phyloP scores from a whole-genome alignment of 225 moss, liverwort and hornwort species.

The Takakia lepidozioides region DNA sequence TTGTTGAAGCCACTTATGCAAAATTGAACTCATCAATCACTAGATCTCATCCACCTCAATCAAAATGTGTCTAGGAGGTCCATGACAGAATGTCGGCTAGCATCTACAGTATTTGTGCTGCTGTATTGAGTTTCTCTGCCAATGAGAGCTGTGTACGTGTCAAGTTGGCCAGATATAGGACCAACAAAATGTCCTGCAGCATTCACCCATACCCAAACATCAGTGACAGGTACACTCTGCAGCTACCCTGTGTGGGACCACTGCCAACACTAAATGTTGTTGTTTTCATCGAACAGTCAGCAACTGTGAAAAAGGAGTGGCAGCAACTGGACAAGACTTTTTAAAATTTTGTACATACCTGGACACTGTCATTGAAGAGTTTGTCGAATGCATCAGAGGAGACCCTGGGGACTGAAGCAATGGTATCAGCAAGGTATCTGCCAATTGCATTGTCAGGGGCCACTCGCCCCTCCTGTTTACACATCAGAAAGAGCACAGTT shows the following conservation, averaged over 20 bases:
- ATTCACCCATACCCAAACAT: no score
- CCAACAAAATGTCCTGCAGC: slow-evolving; percentile 50
- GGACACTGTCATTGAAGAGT: slow-evolving; percentile 95
- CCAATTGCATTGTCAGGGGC: slow-evolving; percentile 84
- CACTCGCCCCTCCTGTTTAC: slow-evolving; percentile 67
- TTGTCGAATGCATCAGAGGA: slow-evolving; percentile 91
- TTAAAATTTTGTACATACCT: slow-evolving; percentile 30
- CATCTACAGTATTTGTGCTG: slow-evolving; percentile 57
- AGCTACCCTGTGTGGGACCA: no score
- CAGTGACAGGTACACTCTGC: no score
- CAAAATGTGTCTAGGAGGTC: no score
- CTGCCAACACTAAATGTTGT: no score
- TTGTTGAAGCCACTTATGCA: no score
- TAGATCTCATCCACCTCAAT: no score
- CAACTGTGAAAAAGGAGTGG: no score
- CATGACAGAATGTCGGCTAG: no score
- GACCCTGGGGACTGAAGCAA: slow-evolving; percentile 88
- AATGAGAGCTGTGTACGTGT: slow-evolving; percentile 49
- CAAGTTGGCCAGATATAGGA: slow-evolving; percentile 55
- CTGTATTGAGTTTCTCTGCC: slow-evolving; percentile 54
- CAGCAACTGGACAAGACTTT: slow-evolving; percentile 4
- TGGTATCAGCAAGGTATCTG: slow-evolving; percentile 89
- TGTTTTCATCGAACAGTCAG: no score
- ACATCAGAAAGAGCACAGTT: slow-evolving; percentile 4
- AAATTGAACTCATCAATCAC: no score